phyloP scores from a whole-genome alignment of 2,329 filamentous ascomycete genomes.

The Cladophialophora bantiana region DNA sequence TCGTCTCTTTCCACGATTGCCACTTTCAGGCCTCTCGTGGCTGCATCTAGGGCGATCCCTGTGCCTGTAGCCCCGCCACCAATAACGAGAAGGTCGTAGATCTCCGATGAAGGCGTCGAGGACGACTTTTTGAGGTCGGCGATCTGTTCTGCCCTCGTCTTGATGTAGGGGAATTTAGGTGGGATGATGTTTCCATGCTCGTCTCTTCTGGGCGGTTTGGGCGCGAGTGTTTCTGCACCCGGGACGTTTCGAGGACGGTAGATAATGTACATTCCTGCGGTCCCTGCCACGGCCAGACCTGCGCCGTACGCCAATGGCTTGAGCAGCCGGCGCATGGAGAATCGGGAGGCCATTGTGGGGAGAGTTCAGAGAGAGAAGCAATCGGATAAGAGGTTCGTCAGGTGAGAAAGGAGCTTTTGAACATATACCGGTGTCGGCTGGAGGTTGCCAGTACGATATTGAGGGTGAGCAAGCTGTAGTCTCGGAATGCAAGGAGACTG shows the following conservation, averaged over 20 bases:
- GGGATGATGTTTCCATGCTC: slow-evolving; percentile 64
- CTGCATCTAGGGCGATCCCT: slow-evolving; percentile 81
- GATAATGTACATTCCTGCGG: slow-evolving; percentile 63
- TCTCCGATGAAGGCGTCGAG: slow-evolving; percentile 63
- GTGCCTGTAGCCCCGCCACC: slow-evolving; percentile 82
- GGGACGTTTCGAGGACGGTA: slow-evolving; percentile 70
- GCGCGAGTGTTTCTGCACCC: slow-evolving; percentile 56
- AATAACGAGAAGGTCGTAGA: slow-evolving; percentile 79
- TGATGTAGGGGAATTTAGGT: slow-evolving; percentile 60
- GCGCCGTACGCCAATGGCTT: slow-evolving; percentile 66
- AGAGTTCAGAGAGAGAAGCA: slow-evolving; percentile 10
- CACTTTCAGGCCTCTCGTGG: slow-evolving; percentile 78
- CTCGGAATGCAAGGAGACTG: neutral
- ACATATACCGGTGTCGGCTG: neutral
- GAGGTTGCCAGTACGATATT: neutral
- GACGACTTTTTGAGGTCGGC: slow-evolving; percentile 59
- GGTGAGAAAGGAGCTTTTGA: neutral
- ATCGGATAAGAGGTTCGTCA: neutral
- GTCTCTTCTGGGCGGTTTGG: slow-evolving; percentile 59
- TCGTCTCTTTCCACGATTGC: slow-evolving; percentile 85
- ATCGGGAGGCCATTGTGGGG: slow-evolving; percentile 35
- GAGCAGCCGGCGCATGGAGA: slow-evolving; percentile 56
- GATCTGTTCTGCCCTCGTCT: slow-evolving; percentile 60
- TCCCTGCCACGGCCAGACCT: slow-evolving; percentile 60
- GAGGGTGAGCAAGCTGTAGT: neutral